These are phyloP conservation scores for Mortierella sp. DNA, from an alignment of 371 early-diverging fungal genomes.

Conservation along the genomic window DNA sequence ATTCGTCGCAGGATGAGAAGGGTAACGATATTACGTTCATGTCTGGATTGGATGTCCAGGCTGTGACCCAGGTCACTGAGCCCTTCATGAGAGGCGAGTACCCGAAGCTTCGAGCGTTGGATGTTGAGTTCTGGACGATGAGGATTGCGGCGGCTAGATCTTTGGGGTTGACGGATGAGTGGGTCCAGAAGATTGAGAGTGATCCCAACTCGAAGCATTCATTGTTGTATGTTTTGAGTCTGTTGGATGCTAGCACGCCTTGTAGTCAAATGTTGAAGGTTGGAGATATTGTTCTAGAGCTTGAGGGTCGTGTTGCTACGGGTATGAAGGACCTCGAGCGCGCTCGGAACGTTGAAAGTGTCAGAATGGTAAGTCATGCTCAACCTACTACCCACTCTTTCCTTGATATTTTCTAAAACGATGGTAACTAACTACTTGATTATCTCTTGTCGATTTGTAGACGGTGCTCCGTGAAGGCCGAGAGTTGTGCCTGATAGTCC, in stretches of 20 bases:
- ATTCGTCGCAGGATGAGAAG: conserved; percentile 75
- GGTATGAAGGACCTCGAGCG: conserved; percentile 77
- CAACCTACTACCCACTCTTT: background rate
- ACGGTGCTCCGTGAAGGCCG: conserved; percentile 74
- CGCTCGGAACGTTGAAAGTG: conserved; percentile 47
- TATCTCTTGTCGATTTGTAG: conserved; percentile 21
- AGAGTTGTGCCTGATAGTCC: conserved; percentile 64
- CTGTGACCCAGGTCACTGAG: conserved; percentile 61
- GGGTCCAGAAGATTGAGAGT: conserved; percentile 81
- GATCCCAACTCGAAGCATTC: conserved; percentile 73
- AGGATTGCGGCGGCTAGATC: conserved; percentile 85
- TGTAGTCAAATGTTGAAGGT: conserved; percentile 76
- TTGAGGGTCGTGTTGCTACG: conserved; percentile 78
- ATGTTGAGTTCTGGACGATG: conserved; percentile 85
- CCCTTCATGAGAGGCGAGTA: conserved; percentile 58
- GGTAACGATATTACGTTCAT: conserved; percentile 75
- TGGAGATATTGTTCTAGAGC: conserved; percentile 89
- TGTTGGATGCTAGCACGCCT: conserved; percentile 66
- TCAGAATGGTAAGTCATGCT: conserved; percentile 63
- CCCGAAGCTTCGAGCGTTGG: conserved; percentile 68
- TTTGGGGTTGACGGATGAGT: conserved; percentile 82
- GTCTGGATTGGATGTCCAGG: conserved; percentile 68
- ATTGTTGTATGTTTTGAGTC: conserved; percentile 78
- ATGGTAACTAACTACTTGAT: background rate
- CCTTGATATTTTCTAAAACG: background rate